phyloP scores from a whole-genome alignment of 495 filamentous ascomycete species.

The Xylaria grammica region DNA sequence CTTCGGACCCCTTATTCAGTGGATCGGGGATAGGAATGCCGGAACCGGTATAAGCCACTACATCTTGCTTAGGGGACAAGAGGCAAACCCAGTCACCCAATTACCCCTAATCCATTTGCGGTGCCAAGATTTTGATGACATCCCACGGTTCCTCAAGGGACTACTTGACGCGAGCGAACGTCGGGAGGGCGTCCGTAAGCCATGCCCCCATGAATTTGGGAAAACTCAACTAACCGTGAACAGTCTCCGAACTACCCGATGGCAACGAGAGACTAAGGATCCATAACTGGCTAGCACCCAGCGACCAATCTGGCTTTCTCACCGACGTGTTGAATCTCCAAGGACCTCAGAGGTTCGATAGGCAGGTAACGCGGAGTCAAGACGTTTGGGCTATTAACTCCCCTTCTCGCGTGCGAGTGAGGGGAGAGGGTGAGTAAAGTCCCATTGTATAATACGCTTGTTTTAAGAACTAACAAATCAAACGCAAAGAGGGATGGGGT shows the following conservation, averaged over 20 bases:
- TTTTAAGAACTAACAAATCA: not conserved
- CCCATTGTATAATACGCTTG: not conserved
- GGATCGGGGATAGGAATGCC: slow-evolving; percentile 5
- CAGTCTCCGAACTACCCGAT: not conserved
- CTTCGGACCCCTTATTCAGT: slow-evolving; percentile 6
- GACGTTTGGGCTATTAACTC: not conserved
- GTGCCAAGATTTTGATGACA: not conserved
- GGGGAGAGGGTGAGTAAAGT: not conserved
- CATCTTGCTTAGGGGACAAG: not conserved
- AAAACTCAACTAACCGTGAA: not conserved
- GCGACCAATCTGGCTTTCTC: slow-evolving; percentile 4
- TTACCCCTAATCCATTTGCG: slow-evolving; percentile 4
- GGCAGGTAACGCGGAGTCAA: not conserved
- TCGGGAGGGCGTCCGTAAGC: slow-evolving; percentile 6
- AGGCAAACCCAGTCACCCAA: not conserved
- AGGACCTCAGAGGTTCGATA: slow-evolving; percentile 11
- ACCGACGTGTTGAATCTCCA: slow-evolving; percentile 11
- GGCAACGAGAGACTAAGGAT: not conserved
- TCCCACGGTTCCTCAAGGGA: not conserved
- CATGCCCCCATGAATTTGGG: too few species aligned
- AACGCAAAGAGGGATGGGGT: not conserved
- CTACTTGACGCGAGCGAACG: not conserved
- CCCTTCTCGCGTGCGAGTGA: slow-evolving; percentile 7
- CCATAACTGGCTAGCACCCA: not conserved
- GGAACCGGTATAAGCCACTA: not conserved